A percentile compares a stretch with the other conserved stretches of the same genome.
phyloP scores from a whole-genome alignment of 257 asterid genomes.

The Petunia secreta region DNA sequence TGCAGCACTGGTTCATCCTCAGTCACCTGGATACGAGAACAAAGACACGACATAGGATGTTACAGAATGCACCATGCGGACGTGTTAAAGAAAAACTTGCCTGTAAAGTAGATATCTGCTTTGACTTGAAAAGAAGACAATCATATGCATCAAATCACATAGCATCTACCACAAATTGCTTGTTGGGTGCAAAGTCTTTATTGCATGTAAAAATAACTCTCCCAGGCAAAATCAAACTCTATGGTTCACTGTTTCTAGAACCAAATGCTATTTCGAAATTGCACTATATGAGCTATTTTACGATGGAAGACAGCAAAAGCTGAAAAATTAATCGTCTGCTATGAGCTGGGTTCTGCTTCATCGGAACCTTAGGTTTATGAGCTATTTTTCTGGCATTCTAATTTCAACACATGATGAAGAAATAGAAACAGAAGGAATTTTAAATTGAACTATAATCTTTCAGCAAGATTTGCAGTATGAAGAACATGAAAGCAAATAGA shows the following conservation, averaged over 20 bases:
- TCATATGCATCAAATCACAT: background rate
- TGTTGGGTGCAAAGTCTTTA: background rate
- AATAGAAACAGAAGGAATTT: background rate
- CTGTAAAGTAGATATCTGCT: background rate
- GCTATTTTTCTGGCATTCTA: background rate
- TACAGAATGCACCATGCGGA: background rate
- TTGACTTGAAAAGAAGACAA: background rate
- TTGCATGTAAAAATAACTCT: background rate
- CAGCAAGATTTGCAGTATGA: background rate
- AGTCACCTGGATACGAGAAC: conserved; percentile 48
- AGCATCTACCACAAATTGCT: background rate
- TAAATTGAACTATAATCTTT: background rate
- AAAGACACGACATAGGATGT: background rate
- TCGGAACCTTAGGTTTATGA: background rate
- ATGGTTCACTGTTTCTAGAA: background rate
- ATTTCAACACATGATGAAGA: background rate
- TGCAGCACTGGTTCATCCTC: conserved; percentile 97
- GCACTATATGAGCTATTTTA: background rate
- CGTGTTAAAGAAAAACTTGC: background rate
- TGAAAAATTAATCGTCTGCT: background rate
- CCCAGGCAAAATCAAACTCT: background rate
- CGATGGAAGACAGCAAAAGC: background rate
- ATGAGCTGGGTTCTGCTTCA: background rate
- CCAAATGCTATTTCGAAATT: background rate
- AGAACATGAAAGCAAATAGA: background rate